Evolutionary conservation across 2,329 filamentous ascomycete species (phyloP).

Genomic region (Leptographium procerum): DNA sequence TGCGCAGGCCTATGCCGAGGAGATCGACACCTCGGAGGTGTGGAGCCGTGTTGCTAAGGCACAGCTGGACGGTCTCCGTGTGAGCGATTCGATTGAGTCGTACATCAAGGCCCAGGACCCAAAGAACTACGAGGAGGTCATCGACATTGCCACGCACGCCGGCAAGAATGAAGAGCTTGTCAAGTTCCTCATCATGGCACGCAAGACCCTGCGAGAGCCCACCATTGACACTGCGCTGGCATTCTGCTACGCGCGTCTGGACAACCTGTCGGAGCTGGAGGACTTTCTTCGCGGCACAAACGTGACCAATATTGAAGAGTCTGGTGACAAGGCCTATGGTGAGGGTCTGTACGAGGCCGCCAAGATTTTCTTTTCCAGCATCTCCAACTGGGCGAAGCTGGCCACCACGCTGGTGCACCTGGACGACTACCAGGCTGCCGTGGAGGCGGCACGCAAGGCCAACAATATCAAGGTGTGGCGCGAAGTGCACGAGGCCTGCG

Average conservation of each 20-base stretch:
- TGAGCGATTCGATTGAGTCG: slow-evolving; percentile 86
- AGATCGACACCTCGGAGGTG: slow-evolving; percentile 85
- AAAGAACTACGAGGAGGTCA: slow-evolving; percentile 88
- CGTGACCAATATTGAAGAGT: slow-evolving; percentile 90
- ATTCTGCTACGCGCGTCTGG: slow-evolving; percentile 84
- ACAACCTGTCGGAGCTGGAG: slow-evolving; percentile 86
- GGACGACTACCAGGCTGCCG: slow-evolving; percentile 90
- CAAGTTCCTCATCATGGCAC: slow-evolving; percentile 92
- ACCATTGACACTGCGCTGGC: slow-evolving; percentile 88
- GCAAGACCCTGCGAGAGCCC: slow-evolving; percentile 90
- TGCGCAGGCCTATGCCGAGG: slow-evolving; percentile 88
- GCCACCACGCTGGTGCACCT: slow-evolving; percentile 96
- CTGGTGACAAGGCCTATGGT: slow-evolving; percentile 93
- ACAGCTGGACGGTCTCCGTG: slow-evolving; percentile 87
- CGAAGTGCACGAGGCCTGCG: slow-evolving; percentile 92
- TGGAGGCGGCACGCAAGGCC: slow-evolving; percentile 94
- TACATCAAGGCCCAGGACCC: slow-evolving; percentile 94
- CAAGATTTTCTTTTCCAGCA: slow-evolving; percentile 97
- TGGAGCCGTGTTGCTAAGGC: slow-evolving; percentile 99
- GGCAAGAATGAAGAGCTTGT: slow-evolving; percentile 97
- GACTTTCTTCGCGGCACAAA: slow-evolving; percentile 91
- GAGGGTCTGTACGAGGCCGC: slow-evolving; percentile 92
- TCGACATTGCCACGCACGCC: slow-evolving; percentile 87
- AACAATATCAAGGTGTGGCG: slow-evolving; percentile 99
- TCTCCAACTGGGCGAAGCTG: slow-evolving; percentile 99